Base-by-base conservation (phyloP, 2,329 filamentous ascomycete species). In the Fusarium luffae region DNA sequence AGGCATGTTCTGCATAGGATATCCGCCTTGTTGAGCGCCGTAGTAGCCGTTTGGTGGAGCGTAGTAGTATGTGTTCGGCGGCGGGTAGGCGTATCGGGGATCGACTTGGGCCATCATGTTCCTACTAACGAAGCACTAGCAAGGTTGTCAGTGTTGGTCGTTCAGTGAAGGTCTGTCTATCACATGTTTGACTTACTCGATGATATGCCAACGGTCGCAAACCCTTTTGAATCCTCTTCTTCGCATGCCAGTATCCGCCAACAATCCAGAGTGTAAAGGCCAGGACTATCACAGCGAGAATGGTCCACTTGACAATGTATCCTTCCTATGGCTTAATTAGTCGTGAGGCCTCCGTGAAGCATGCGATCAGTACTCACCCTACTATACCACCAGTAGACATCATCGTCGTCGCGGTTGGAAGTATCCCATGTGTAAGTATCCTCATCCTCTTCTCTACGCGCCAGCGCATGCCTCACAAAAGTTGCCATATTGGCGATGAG, bases 211-310 rank as follows among this genome's bases (percentile, higher is more conserved):
- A 79, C 18, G 92, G 90, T 19, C 84, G 82, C 40, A 89, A 82
- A 3, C 92, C 92, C 77, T 89, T 90, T 65, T 82, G 84, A 69
- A 94, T 83, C 48, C 93, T 85, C 47, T 81, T 80, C 77, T 88
- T 88, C 47, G 92, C 93, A 79, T 95, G 93, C 48, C 87, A 80
- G 78, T 92, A 91, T 65, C 91, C 92, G 63, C 88, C 83, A 56
- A 92, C 70, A 74, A 94, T 83, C 83, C 89, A 93, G 43, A 84
- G 73, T 54, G 88, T 77, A 74, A 93, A 79, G 63, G 89, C 59
- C 58, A 85, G 62, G 72, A 92, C 82, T 69, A 95, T 77, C 66
- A 83, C 81, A 64, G 87, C 85, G 75, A 94, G 88, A 63, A 95
- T 80, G 48, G 86, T 84, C 88, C 92, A 95, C 79, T 93, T 92